phyloP scores from a whole-genome alignment of 1,139 yeast genomes.

The Hansenula lynferdii region DNA sequence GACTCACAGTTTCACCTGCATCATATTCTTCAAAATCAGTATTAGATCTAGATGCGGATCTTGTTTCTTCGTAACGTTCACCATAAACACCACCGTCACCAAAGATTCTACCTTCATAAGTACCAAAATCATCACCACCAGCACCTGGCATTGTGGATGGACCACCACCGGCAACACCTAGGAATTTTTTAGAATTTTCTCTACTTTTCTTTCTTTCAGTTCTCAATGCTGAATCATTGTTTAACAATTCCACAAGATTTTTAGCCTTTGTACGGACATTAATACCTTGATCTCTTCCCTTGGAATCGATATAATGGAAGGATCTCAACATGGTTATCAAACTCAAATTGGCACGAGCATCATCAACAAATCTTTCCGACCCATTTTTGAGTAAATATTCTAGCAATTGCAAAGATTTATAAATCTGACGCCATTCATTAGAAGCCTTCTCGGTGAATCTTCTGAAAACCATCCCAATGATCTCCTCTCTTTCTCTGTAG shows the following conservation, averaged over 20 bases:
- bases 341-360: slow-evolving; percentile 79
- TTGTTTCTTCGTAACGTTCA: slow-evolving; percentile 52
- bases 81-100: slow-evolving; percentile 81
- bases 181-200: slow-evolving; percentile 75
- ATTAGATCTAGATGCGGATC: slow-evolving; percentile 35
- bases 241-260: slow-evolving; percentile 62
- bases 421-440: slow-evolving; percentile 97
- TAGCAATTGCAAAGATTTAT: slow-evolving; percentile 85
- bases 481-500: slow-evolving; percentile 76
- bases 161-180: slow-evolving; percentile 62
- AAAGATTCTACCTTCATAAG: slow-evolving; percentile 42
- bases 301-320: slow-evolving; percentile 90
- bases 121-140: slow-evolving; percentile 36
- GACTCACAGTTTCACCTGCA: slow-evolving; percentile 31
- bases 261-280: slow-evolving; percentile 91
- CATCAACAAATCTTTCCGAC: slow-evolving; percentile 91
- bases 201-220: slow-evolving; percentile 86
- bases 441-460: slow-evolving; percentile 94
- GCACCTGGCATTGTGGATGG: slow-evolving; percentile 27
- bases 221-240: slow-evolving; percentile 74
- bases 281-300: slow-evolving; percentile 95
- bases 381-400: slow-evolving; percentile 93
- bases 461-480: slow-evolving; percentile 64
- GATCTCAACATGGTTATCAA: slow-evolving; percentile 85
- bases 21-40: slow-evolving; percentile 83